Percentiles rank a stretch among this genome's conserved stretches.
These are phyloP conservation scores for Leucocoprinus gongylophorus DNA, from an alignment of 1,284 basidiomycete species.

Conservation along the genomic window DNA sequence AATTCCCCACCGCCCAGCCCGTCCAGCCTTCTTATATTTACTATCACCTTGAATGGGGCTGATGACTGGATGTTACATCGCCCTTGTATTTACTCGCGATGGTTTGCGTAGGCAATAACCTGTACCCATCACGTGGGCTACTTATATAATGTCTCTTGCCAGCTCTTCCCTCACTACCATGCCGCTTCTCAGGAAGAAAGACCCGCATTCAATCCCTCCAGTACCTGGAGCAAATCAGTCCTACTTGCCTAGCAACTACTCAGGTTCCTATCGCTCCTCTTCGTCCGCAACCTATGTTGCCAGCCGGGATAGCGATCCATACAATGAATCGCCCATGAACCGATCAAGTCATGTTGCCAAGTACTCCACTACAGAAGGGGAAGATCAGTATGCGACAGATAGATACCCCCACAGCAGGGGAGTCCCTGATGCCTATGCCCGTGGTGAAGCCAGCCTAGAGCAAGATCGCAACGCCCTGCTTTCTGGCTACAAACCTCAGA, in stretches of 20 bases:
- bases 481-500: constrained; percentile 58
- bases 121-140: constrained; percentile 16
- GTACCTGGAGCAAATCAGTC: constrained; percentile 25
- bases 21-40: too few species aligned
- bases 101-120: too few species aligned
- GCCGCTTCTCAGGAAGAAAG: constrained; percentile 74
- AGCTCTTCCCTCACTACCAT: constrained; percentile 34
- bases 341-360: constrained; percentile 16
- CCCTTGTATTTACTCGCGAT: too few species aligned
- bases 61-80: too few species aligned
- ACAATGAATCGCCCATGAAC: constrained; percentile 21
- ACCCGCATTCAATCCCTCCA: constrained; percentile 66
- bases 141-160: constrained; percentile 12
- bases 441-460: constrained; percentile 50
- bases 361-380: background rate
- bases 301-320: constrained; percentile 59
- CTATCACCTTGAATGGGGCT: too few species aligned
- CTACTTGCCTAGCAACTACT: constrained; percentile 25
- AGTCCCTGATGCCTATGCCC: constrained; percentile 57
- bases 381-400: background rate
- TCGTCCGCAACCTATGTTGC: constrained; percentile 51
- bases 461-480: constrained; percentile 72
- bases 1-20: too few species aligned
- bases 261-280: constrained; percentile 45
- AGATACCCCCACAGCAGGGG: constrained; percentile 30